Evolutionary conservation across 2,329 filamentous ascomycete species (phyloP), one percentile per base, ranked within the genome.

Genomic region (Neopestalotiopsis sp.): DNA sequence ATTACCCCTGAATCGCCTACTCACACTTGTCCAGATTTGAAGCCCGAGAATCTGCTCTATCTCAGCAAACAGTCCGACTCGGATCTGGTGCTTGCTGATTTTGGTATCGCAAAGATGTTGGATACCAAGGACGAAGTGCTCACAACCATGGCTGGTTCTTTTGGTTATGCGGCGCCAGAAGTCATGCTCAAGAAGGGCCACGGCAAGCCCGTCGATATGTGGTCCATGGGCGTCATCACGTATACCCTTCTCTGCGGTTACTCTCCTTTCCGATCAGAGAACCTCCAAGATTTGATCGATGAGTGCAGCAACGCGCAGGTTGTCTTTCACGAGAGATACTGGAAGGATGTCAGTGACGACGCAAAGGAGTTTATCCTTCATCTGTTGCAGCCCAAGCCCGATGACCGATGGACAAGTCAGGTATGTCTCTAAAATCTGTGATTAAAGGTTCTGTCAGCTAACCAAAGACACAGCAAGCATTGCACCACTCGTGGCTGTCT

Each of bases 191-290:
- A 98, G 86, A 91, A 94, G 78, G 96, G 96, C 24, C 97, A 99
- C 80, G 96, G 96, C 79, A 99, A 98, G 82, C 94, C 96, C 4
- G 96, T 98, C 42, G 96, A 99, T 79, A 97, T 99, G 94, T 99
- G 96, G 96, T 98, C 96, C 3, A 88, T 99, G 82, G 96, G 96
- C 71, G 96, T 99, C 77, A 99, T 99, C 77, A 98, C 96, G 57
- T 99, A 99, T 83, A 99, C 96, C 17, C 87, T 99, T 34, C 92
- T 99, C 65, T 99, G 97, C 79, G 96, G 96, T 74, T 99, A 99
- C 85, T 98, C 95, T 59, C 96, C 96, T 24, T 99, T 99, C 89
- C 91, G 96, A 74, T 96, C 94, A 71, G 96, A 99, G 84, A 97
- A 93, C 76, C 86, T 99, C 63, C 89, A 92, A 73, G 96, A 98